Conservation (phyloP, 2,329 filamentous ascomycete genomes). For the Sphaerostilbella broomeana region DNA sequence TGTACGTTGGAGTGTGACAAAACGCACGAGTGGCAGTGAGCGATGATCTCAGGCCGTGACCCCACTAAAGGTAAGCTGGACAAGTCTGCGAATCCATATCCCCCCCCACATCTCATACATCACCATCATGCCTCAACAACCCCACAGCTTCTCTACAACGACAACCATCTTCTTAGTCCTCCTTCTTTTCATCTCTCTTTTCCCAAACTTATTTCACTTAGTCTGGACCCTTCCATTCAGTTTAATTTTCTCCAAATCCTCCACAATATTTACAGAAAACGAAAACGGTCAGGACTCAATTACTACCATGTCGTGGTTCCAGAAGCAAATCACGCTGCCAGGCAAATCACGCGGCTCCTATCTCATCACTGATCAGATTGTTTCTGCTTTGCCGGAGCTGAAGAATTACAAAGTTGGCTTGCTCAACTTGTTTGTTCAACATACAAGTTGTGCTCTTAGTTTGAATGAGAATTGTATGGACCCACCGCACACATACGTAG, state of each 20-base stretch:
- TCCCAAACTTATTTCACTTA: slow-evolving; percentile 47
- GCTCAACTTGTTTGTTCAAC: slow-evolving; percentile 87
- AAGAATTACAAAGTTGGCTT: slow-evolving; percentile 76
- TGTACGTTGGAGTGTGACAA: too few species aligned
- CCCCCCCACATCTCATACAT: slow-evolving; percentile 22
- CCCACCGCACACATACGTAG: slow-evolving; percentile 29
- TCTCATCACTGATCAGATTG: slow-evolving; percentile 74
- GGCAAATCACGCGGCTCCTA: slow-evolving; percentile 75
- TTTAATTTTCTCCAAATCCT: slow-evolving; percentile 27
- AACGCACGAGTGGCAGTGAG: too few species aligned
- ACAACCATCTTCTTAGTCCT: slow-evolving; percentile 40
- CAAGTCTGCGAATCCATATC: slow-evolving; percentile 11
- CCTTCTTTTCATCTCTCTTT: slow-evolving; percentile 45
- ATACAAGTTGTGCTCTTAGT: slow-evolving; percentile 84
- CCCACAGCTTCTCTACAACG: slow-evolving; percentile 29
- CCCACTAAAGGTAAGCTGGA: slow-evolving; percentile 8
- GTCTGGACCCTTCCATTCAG: slow-evolving; percentile 43
- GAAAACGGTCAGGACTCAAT: slow-evolving; percentile 11
- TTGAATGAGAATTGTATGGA: slow-evolving; percentile 79
- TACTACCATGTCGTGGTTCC: slow-evolving; percentile 64
- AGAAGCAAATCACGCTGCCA: slow-evolving; percentile 79
- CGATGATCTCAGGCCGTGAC: neutral
- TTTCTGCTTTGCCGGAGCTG: slow-evolving; percentile 70
- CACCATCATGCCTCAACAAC: slow-evolving; percentile 34
- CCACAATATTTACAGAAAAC: slow-evolving; percentile 25